Evolutionary conservation across 441 rosid genomes (phyloP).

Genomic region (Arabidopsis lyrata): DNA sequence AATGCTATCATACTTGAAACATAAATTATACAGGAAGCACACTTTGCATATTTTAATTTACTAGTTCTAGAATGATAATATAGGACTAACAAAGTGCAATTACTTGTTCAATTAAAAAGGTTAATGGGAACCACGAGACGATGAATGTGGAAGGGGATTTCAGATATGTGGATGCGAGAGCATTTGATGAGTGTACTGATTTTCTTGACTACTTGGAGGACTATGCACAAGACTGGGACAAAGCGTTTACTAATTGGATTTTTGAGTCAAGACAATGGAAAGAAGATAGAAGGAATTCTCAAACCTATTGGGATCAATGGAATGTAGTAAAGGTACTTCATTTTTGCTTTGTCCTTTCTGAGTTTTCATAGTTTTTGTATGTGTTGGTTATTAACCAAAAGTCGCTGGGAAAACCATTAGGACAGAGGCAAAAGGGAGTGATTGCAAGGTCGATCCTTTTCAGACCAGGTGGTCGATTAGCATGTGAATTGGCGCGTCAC

Average conservation of each 20-base stretch:
- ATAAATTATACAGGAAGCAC: no score
- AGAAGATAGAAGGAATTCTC: conserved; percentile 56
- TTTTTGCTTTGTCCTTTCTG: conserved; percentile 7
- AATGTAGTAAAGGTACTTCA: conserved; percentile 80
- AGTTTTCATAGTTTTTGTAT: conserved; percentile 3
- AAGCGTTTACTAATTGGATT: conserved; percentile 76
- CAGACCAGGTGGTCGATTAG: conserved; percentile 87
- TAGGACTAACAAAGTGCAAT: conserved; percentile 13
- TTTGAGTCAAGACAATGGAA: conserved; percentile 54
- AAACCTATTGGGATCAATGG: conserved; percentile 74
- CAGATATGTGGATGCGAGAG: conserved; percentile 81
- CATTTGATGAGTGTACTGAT: conserved; percentile 76
- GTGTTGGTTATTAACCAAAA: conserved; percentile 29
- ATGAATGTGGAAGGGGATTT: conserved; percentile 94
- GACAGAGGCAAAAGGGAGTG: conserved; percentile 98
- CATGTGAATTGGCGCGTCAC: conserved; percentile 77
- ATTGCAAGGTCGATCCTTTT: conserved; percentile 81
- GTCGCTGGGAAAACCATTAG: conserved; percentile 54
- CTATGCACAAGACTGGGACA: conserved; percentile 64
- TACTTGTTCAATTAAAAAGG: conserved; percentile 44
- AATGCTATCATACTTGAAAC: conserved; percentile 15
- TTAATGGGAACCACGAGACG: conserved; percentile 94
- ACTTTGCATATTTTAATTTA: no score
- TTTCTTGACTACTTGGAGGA: conserved; percentile 75
- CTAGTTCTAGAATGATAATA: background rate